Evolutionary conservation across 2,329 filamentous ascomycete genomes (phyloP), one percentile per base, ranked within the genome.

Genomic region (Lachnellula subtilissima): DNA sequence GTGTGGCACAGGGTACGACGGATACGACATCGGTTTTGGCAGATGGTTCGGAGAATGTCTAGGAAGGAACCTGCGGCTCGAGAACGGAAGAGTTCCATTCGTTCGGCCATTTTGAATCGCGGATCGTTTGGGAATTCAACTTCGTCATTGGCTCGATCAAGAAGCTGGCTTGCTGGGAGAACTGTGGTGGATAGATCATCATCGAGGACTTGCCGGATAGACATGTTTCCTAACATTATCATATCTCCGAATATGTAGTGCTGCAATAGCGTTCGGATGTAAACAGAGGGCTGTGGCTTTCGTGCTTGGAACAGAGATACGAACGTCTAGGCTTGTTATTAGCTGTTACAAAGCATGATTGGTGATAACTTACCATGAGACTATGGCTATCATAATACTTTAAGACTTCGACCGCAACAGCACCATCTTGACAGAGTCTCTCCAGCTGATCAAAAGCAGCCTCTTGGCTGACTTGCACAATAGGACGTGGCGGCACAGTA

Each of bases 401-500:
- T 42, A 91, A 75, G 22, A 92, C 79, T 60, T 85, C 78, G 51
- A 85, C 79, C 19, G 87, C 78, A 63, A 92, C 86, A 25, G 82
- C 75, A 2, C 86, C 87, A 70, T 96, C 90, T 54, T 81, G 76
- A 59, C 88, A 88, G 28, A 97, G 74, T 46, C 84, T 82, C 55
- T 80, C 80, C 60, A 97, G 78, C 63, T 89, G 86, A 19, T 74
- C 74, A 60, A 87, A 81, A 0, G 91, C 88, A 65, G 90, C 85
- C 14, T 86, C 81, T 63, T 89, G 87, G 25, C 81, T 83, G 2
- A 92, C 76, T 52, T 90, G 80, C 11, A 97, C 89, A 64, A 97
- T 93, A 0, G 93, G 92, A 8, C 93, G 83, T 7, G 94, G 94
- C 4, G 94, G 94, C 65, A 97, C 92, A 0, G 91, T 97, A 64